A percentile compares a stretch with the other conserved stretches of the same genome.
Conservation (phyloP, 495 filamentous ascomycete species). For the Annulohypoxylon maeteangense region DNA sequence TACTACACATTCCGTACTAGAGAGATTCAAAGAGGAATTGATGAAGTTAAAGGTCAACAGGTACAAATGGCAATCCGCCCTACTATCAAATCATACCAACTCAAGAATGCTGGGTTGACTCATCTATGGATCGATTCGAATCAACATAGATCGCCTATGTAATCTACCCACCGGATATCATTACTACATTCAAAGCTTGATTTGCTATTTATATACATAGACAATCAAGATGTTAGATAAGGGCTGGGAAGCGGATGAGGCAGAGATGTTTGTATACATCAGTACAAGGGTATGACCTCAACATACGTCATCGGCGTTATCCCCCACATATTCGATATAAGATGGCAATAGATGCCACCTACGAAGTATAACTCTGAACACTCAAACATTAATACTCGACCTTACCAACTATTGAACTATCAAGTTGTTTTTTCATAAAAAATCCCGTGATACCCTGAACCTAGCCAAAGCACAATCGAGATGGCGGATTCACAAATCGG, state of each 20-base stretch:
- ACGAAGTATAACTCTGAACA: not conserved
- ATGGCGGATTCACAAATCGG: slow-evolving; percentile 40
- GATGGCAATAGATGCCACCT: not conserved
- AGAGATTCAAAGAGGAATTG: not conserved
- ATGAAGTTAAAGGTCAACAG: not conserved
- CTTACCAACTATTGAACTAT: not conserved
- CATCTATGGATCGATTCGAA: not conserved
- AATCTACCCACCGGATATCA: not conserved
- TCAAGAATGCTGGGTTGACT: not conserved
- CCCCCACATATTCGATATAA: slow-evolving; percentile 19
- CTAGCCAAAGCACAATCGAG: slow-evolving; percentile 7
- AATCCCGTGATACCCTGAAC: slow-evolving; percentile 4
- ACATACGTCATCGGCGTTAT: slow-evolving; percentile 38
- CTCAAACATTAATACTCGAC: not conserved
- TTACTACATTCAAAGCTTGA: not conserved
- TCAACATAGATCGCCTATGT: too few relatives aligned
- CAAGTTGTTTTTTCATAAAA: not conserved
- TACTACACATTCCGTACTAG: not conserved
- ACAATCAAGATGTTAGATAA: not conserved
- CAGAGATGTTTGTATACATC: not conserved
- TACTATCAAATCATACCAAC: not conserved
- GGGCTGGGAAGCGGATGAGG: not conserved
- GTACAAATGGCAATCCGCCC: not conserved
- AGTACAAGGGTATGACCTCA: slow-evolving; percentile 36
- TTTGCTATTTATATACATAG: not conserved